Percentiles rank a stretch among this genome's conserved stretches.
These are phyloP conservation scores for Scheffersomyces titani DNA, from an alignment of 1,139 yeast species.

Conservation along the genomic window DNA sequence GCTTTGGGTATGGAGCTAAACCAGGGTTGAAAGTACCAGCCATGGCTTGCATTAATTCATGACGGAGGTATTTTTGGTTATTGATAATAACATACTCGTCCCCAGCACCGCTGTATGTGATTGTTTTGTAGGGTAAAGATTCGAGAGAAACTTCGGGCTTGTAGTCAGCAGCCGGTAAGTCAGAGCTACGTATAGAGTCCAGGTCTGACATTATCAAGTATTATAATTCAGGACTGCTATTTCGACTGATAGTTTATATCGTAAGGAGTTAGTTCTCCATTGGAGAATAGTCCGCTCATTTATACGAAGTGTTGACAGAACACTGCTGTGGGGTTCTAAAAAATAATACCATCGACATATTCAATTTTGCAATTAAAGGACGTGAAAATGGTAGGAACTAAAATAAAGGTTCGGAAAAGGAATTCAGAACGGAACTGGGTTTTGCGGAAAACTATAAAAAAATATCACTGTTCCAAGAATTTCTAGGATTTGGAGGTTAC, in stretches of 20 bases:
- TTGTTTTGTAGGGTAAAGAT: background rate
- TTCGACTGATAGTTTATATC: too few species aligned
- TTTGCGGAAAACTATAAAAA: background rate
- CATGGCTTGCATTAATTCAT: constrained; percentile 39
- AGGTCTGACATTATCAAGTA: background rate
- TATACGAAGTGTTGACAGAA: background rate
- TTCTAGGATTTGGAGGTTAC: background rate
- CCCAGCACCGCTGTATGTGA: constrained; percentile 17
- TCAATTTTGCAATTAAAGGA: background rate
- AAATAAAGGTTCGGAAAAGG: background rate
- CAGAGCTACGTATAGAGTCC: background rate
- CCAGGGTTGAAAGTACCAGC: constrained; percentile 38
- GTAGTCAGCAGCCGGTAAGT: background rate
- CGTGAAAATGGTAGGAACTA: background rate
- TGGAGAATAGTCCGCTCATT: background rate
- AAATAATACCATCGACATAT: background rate
- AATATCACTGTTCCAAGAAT: background rate
- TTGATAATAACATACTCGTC: constrained; percentile 30
- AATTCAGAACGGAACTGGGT: background rate
- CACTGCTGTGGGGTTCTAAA: background rate
- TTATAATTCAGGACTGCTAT: background rate
- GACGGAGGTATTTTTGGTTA: constrained; percentile 27
- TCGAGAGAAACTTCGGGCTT: background rate
- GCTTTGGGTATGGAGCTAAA: background rate
- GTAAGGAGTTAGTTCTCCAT: background rate